phyloP scores from a whole-genome alignment of 192 early-diverging fungal genomes.

The Thamnidium elegans region DNA sequence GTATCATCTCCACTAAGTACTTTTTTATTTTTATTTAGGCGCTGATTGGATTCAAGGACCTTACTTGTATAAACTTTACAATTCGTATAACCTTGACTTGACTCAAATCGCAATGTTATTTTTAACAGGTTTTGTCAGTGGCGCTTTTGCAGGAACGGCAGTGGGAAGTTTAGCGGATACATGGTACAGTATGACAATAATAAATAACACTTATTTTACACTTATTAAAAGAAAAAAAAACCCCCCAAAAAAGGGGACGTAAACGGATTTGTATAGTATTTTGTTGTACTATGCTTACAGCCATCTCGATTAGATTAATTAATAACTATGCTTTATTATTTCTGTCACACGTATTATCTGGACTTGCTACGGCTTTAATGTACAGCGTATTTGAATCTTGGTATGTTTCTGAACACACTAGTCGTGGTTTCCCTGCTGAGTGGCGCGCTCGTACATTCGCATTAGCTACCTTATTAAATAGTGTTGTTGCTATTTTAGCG shows the following conservation, averaged over 20 bases:
- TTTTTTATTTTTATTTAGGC: constrained; percentile 5
- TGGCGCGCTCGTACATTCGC: constrained; percentile 63
- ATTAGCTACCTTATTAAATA: constrained; percentile 63
- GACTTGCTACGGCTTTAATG: constrained; percentile 49
- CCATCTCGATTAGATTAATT: constrained; percentile 40
- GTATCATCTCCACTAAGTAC: neutral
- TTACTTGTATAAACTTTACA: constrained; percentile 67
- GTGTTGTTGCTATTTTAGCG: constrained; percentile 63
- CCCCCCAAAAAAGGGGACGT: constrained; percentile 39
- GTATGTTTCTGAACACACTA: constrained; percentile 56
- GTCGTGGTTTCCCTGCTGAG: constrained; percentile 45
- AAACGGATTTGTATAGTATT: constrained; percentile 46
- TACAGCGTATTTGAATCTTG: constrained; percentile 62
- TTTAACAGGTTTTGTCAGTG: constrained; percentile 68
- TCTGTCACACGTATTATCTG: constrained; percentile 46
- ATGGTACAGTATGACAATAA: constrained; percentile 39
- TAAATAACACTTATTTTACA: no score
- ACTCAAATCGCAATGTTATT: constrained; percentile 64
- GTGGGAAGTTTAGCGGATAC: constrained; percentile 69
- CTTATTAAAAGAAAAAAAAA: no score
- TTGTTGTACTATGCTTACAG: constrained; percentile 43
- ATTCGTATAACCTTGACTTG: constrained; percentile 53
- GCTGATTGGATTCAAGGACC: constrained; percentile 60
- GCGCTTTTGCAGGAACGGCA: constrained; percentile 68
- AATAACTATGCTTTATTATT: constrained; percentile 40